A percentile compares a stretch with the other conserved stretches of the same genome.
These are phyloP conservation scores for Verticillium klebahnii DNA, from an alignment of 2,329 filamentous ascomycete species.

Conservation along the genomic window DNA sequence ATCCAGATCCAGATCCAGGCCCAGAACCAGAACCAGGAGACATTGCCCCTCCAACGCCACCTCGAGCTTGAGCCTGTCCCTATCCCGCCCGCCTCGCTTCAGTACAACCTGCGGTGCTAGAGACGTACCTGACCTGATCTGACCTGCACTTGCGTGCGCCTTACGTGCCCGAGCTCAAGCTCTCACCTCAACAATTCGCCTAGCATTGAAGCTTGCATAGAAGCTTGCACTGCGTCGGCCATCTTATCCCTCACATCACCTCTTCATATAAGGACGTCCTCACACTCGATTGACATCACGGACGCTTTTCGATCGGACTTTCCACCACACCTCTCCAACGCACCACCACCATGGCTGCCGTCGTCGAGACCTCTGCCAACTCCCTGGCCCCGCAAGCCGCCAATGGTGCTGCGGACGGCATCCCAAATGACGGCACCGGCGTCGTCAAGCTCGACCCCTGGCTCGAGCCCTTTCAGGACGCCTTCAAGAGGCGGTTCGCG, in stretches of 20 bases:
- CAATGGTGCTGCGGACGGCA: constrained; percentile 38
- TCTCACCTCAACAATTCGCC: not conserved
- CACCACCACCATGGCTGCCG: constrained; percentile 1
- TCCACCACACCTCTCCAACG: not conserved
- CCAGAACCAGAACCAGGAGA: not conserved
- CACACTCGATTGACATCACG: not conserved
- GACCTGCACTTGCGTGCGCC: not conserved
- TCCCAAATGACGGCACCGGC: constrained; percentile 68
- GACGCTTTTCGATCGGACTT: not conserved
- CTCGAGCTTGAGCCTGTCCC: not conserved
- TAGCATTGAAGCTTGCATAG: not conserved
- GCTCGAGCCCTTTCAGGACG: constrained; percentile 77
- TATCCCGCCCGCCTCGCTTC: not conserved
- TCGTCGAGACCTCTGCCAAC: constrained; percentile 36
- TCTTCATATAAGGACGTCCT: not conserved
- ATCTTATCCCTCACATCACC: not conserved
- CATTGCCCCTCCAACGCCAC: not conserved
- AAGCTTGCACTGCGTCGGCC: not conserved
- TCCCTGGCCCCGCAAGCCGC: constrained; percentile 31
- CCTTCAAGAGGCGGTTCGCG: constrained; percentile 69
- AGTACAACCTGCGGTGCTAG: not conserved
- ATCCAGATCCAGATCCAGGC: not conserved
- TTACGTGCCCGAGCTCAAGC: not conserved
- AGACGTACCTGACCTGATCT: not conserved
- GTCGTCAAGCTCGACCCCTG: constrained; percentile 85